A percentile compares a stretch with the other conserved stretches of the same genome.
Conservation (phyloP, 2,329 filamentous ascomycete species). For the Sarocladium oryzae region DNA sequence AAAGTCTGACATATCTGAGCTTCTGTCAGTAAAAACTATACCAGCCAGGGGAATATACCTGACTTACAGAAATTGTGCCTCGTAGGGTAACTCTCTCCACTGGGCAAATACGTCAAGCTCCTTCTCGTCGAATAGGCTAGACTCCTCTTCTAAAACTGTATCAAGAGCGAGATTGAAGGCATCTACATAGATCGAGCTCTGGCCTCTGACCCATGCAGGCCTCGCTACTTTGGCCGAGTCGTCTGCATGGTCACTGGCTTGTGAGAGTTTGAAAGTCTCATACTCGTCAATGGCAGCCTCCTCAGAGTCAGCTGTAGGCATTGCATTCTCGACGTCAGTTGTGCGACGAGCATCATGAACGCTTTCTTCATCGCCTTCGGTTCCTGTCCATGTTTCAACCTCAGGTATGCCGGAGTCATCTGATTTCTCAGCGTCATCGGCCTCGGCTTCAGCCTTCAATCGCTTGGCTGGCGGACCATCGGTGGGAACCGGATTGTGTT, state of each 20-base stretch:
- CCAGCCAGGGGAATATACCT: background rate
- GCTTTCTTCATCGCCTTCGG: constrained; percentile 14
- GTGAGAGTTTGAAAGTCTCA: constrained; percentile 59
- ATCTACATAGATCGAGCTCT: constrained; percentile 91
- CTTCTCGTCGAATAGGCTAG: constrained; percentile 75
- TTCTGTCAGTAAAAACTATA: constrained; percentile 11
- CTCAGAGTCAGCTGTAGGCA: constrained; percentile 62
- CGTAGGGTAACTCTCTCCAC: constrained; percentile 71
- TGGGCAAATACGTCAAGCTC: constrained; percentile 71
- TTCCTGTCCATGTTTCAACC: background rate
- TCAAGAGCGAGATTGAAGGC: constrained; percentile 91
- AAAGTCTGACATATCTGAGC: constrained; percentile 78
- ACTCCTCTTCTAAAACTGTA: constrained; percentile 83
- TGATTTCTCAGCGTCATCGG: constrained; percentile 17
- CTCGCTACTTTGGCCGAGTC: constrained; percentile 35
- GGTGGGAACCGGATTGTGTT: constrained; percentile 11
- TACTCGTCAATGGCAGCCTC: constrained; percentile 74
- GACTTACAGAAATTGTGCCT: constrained; percentile 79
- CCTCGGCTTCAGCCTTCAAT: constrained; percentile 19
- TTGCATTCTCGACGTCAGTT: constrained; percentile 41
- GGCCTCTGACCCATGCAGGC: constrained; percentile 60
- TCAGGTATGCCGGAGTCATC: constrained; percentile 12
- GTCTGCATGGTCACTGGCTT: constrained; percentile 23
- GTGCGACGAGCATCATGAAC: background rate
- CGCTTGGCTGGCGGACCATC: constrained; percentile 22